phyloP scores from a whole-genome alignment of 768 basidiomycete species.

The Hygrophorus pudorinus region DNA sequence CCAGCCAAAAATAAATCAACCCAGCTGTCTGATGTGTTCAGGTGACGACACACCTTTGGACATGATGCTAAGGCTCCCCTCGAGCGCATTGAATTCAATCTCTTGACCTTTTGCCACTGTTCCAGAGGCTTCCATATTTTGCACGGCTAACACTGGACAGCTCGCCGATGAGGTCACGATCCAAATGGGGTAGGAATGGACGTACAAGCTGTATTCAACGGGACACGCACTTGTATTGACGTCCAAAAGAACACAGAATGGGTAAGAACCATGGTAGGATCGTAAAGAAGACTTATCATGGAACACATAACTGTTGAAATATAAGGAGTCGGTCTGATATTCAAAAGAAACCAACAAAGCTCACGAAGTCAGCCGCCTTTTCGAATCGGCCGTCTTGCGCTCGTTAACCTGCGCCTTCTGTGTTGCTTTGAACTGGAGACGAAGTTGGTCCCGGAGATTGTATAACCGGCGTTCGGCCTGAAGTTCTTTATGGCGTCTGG shows the following conservation, averaged over 20 bases:
- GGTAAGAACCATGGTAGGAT: slow-evolving; percentile 3
- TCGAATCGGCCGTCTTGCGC: slow-evolving; percentile 68
- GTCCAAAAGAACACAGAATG: slow-evolving; percentile 1
- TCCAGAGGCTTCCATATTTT: slow-evolving; percentile 82
- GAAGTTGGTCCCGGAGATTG: slow-evolving; percentile 64
- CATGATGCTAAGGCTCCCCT: slow-evolving; percentile 82
- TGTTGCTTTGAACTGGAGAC: slow-evolving; percentile 55
- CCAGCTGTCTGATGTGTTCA: slow-evolving; percentile 1
- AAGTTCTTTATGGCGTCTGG: slow-evolving; percentile 18
- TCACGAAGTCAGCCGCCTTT: slow-evolving; percentile 74
- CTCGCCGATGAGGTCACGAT: slow-evolving; percentile 1
- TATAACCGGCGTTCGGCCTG: slow-evolving; percentile 62
- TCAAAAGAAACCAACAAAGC: slow-evolving; percentile 16
- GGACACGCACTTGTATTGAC: slow-evolving; percentile 63
- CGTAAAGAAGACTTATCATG: slow-evolving; percentile 48
- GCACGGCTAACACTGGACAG: slow-evolving; percentile 64
- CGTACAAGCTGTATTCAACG: slow-evolving; percentile 65
- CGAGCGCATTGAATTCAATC: slow-evolving; percentile 81
- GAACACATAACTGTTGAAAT: slow-evolving; percentile 50
- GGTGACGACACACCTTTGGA: slow-evolving; percentile 46
- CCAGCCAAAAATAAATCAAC: slow-evolving; percentile 2
- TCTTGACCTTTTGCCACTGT: slow-evolving; percentile 66
- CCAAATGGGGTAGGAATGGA: slow-evolving; percentile 12
- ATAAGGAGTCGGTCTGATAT: background rate
- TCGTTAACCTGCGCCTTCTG: slow-evolving; percentile 74